Evolutionary conservation across 176 grass and related monocot species (phyloP).

Genomic region (Pontederia crassipes): DNA sequence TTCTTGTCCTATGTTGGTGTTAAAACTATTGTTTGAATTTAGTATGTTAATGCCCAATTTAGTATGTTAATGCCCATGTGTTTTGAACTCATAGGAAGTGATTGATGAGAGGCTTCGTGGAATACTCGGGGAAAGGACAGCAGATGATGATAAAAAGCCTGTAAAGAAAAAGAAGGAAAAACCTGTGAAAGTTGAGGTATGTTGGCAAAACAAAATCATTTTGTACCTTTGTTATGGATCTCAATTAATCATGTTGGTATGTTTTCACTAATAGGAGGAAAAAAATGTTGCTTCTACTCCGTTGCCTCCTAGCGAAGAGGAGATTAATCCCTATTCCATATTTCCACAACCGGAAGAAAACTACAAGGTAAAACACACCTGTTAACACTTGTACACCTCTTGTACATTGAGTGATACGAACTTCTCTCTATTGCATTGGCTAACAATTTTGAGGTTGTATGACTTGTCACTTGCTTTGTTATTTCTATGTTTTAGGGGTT

Average conservation of each 20-base stretch:
- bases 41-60: background rate
- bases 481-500: no score
- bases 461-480: no score
- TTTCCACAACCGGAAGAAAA: conserved; percentile 94
- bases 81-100: conserved; percentile 49
- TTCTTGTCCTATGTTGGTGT: background rate
- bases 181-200: conserved; percentile 73
- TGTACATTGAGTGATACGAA: background rate
- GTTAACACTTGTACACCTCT: background rate
- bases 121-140: conserved; percentile 76
- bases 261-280: conserved; percentile 47
- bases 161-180: conserved; percentile 97
- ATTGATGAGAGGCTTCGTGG: conserved; percentile 73
- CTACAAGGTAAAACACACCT: conserved; percentile 49
- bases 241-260: conserved; percentile 9
- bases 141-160: conserved; percentile 84
- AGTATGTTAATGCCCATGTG: background rate
- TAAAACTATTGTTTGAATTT: conserved; percentile 14
- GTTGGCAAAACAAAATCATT: conserved; percentile 6
- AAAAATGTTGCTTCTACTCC: conserved; percentile 31
- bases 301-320: conserved; percentile 61
- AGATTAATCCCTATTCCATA: conserved; percentile 82
- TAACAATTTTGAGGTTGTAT: no score
- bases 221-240: background rate
- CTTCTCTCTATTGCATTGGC: background rate